Conservation (phyloP, 805 yeast genomes). For the Scheffersomyces lignosus region DNA sequence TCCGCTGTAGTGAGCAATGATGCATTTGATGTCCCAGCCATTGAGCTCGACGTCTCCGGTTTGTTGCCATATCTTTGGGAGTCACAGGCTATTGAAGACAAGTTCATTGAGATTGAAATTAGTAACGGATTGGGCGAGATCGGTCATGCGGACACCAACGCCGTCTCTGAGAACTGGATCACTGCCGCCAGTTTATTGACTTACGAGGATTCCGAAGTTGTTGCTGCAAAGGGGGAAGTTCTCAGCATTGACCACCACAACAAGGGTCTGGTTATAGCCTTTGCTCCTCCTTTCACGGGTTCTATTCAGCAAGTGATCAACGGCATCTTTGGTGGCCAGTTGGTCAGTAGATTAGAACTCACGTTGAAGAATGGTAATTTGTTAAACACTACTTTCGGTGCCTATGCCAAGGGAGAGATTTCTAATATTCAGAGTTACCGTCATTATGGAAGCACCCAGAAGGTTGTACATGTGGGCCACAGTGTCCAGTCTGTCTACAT, state of each 20-base stretch:
- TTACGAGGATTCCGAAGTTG: conserved; percentile 50
- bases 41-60: conserved; percentile 69
- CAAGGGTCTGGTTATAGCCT: conserved; percentile 26
- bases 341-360: conserved; percentile 37
- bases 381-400: conserved; percentile 27
- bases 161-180: conserved; percentile 58
- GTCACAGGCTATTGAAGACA: conserved; percentile 27
- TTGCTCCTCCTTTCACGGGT: conserved; percentile 40
- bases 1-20: conserved; percentile 71
- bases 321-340: conserved; percentile 31
- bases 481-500: conserved; percentile 20
- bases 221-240: conserved; percentile 39
- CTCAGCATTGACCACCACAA: conserved; percentile 19
- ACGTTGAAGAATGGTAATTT: conserved; percentile 38
- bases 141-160: conserved; percentile 14
- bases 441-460: conserved; percentile 42
- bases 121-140: conserved; percentile 50
- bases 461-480: conserved; percentile 25
- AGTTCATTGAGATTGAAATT: conserved; percentile 47
- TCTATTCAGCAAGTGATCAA: conserved; percentile 37
- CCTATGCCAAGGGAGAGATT: conserved; percentile 28
- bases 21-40: conserved; percentile 72
- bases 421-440: conserved; percentile 40
- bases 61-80: conserved; percentile 70
- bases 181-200: conserved; percentile 54